Percentiles rank a stretch among this genome's conserved stretches.
Conservation (phyloP, 768 basidiomycete species). For the Tricholoma hemisulphureum region DNA sequence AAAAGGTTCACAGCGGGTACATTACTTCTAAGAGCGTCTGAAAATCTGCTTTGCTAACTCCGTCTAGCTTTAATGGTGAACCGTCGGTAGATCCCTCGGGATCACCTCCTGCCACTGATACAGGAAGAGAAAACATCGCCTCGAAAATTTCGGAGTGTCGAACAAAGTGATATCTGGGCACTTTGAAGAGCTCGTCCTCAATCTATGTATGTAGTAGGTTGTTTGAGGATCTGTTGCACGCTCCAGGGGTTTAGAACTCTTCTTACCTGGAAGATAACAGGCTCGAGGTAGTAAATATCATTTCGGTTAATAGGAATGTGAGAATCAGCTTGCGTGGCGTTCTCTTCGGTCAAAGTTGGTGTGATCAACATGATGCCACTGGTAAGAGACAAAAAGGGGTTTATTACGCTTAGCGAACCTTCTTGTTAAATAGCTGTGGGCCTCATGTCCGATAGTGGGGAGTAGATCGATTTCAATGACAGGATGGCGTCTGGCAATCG, state of each 20-base stretch:
- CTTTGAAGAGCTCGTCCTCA: conserved; percentile 26
- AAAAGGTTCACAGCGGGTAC: background rate
- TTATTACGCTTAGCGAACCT: too few relatives aligned
- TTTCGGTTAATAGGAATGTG: background rate
- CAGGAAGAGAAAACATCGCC: conserved; percentile 25
- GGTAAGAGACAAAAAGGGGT: background rate
- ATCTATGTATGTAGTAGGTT: conserved; percentile 16
- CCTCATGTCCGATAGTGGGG: too few relatives aligned
- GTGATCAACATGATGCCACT: background rate
- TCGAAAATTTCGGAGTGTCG: conserved; percentile 25
- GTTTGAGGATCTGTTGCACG: background rate
- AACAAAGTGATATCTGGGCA: conserved; percentile 25
- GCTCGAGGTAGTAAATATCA: background rate
- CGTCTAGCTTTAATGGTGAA: background rate
- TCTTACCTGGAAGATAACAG: conserved; percentile 2
- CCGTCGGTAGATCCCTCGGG: background rate
- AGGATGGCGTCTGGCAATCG: too few relatives aligned
- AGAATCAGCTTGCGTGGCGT: background rate
- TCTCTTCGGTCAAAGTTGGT: background rate
- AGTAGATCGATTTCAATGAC: too few relatives aligned
- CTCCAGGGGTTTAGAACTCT: background rate
- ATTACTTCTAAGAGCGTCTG: background rate
- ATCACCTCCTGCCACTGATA: background rate
- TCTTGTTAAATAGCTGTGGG: too few relatives aligned
- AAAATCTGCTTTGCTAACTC: background rate